Conservation (phyloP, 768 basidiomycete genomes). For the Suillus alpinus region DNA sequence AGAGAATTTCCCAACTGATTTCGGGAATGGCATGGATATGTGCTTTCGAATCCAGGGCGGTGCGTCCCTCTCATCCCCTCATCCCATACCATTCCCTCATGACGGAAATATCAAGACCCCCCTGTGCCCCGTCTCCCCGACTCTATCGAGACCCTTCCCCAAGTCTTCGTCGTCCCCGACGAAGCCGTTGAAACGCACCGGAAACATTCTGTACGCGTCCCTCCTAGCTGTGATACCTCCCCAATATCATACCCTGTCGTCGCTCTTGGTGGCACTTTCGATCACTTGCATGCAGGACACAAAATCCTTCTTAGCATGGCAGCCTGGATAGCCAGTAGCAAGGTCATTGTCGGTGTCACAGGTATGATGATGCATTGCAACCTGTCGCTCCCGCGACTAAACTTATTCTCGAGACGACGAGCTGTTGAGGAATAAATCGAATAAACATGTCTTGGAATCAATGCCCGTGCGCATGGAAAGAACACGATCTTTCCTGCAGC, state of each 20-base stretch:
- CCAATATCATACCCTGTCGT: conserved; percentile 55
- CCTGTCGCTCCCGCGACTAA: conserved; percentile 9
- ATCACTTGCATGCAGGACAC: conserved; percentile 96
- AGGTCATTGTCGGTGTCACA: conserved; percentile 89
- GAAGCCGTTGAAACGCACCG: conserved; percentile 6
- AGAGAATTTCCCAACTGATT: conserved; percentile 36
- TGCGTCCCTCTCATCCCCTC: conserved; percentile 24
- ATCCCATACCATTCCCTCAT: conserved; percentile 7
- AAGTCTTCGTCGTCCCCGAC: conserved; percentile 16
- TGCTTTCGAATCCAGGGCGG: conserved; percentile 45
- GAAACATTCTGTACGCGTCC: neutral
- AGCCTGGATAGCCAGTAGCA: conserved; percentile 73
- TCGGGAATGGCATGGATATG: conserved; percentile 37
- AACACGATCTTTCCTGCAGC: conserved; percentile 65
- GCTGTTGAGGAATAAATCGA: conserved; percentile 68
- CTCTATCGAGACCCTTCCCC: conserved; percentile 37
- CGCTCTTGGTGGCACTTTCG: conserved; percentile 95
- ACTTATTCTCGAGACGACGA: conserved; percentile 51
- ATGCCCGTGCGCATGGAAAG: conserved; percentile 51
- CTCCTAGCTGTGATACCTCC: neutral
- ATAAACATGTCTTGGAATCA: conserved; percentile 64
- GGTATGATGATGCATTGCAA: conserved; percentile 42
- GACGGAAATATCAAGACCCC: conserved; percentile 30
- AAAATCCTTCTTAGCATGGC: conserved; percentile 95
- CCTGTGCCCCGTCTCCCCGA: conserved; percentile 38